Evolutionary conservation across 179 eudicot genomes (phyloP).

Genomic region (Amaranthus tricolor): DNA sequence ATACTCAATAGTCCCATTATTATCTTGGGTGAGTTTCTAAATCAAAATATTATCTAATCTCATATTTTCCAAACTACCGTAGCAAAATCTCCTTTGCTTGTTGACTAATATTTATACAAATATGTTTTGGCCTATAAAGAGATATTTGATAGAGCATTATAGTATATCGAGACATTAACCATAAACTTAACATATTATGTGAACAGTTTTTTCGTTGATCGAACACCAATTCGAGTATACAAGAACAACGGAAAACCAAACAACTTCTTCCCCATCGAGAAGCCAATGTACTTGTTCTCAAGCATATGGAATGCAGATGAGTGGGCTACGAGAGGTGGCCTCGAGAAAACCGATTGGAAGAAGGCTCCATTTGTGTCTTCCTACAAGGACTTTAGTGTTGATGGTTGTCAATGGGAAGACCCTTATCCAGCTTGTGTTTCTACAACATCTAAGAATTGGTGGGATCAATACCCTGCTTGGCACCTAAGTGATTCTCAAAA

Average conservation of each 20-base stretch:
- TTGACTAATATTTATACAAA: too few species aligned
- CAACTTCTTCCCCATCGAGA: conserved; percentile 79
- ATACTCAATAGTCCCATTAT: too few species aligned
- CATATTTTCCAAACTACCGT: too few species aligned
- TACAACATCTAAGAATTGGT: conserved; percentile 81
- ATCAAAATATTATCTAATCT: too few species aligned
- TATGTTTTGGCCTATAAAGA: too few species aligned
- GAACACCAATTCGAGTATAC: conserved; percentile 70
- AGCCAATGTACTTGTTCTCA: conserved; percentile 97
- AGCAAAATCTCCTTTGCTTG: too few species aligned
- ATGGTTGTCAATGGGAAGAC: conserved; percentile 92
- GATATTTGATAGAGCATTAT: too few species aligned
- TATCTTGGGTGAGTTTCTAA: too few species aligned
- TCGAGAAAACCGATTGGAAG: conserved; percentile 86
- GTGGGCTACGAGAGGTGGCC: conserved; percentile 94
- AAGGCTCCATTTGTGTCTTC: conserved; percentile 87
- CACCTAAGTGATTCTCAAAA: conserved; percentile 66
- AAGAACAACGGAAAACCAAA: conserved; percentile 75
- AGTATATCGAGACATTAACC: too few species aligned
- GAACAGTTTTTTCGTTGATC: conserved; percentile 77
- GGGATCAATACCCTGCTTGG: conserved; percentile 92
- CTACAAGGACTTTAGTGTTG: conserved; percentile 76
- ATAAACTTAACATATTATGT: neutral
- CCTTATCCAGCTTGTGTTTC: conserved; percentile 85
- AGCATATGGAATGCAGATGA: conserved; percentile 96